Evolutionary conservation across 352 stramenopile genomes (phyloP), one percentile per base, ranked within the genome.

Genomic region (Phytopythium litorale): DNA sequence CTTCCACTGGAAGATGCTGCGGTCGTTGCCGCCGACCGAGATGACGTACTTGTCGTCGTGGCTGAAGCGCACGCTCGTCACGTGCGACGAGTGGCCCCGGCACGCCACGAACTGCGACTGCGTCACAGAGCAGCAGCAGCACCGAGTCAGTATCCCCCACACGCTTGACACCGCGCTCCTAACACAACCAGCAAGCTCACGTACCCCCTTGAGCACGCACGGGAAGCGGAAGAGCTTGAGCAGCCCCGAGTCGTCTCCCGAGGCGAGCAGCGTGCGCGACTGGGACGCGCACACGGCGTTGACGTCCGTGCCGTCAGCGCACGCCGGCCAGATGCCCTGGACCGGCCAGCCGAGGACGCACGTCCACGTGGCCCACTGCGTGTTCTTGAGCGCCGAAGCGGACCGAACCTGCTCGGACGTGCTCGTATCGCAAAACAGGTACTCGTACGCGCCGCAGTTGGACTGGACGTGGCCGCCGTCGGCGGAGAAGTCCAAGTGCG

Each of bases 191-290:
- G 15, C 25, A 51, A 13, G 3, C 33, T 46, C 58, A 71, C 74
- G 68, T 67, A 84, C 78, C 69, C 84, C 79, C 60, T 88, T 83
- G 56, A 76, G 68, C 57, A 80, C 77, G 70, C 84, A 90, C 28
- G 91, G 91, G 51, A 92, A 97, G 55, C 84, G 85, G 64, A 96
- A 97, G 30, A 97, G 55, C 61, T 96, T 97, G 59, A 97, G 75
- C 19, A 87, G 71, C 30, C 82, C 77, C 7, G 71, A 74, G 63
- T 97, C 89, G 35, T 97, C 89, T 42, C 85, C 90, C 0, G 84
- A 91, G 2, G 87, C 87, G 35, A 97, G 69, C 9, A 89, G 69
- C 45, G 74, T 85, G 15, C 79, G 77, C 30, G 85, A 88, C 21
- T 81, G 65, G 25, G 85, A 89, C 30, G 79, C 76, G 54, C 82